phyloP scores from a whole-genome alignment of 805 yeast genomes.

The Myxozyma neglecta region DNA sequence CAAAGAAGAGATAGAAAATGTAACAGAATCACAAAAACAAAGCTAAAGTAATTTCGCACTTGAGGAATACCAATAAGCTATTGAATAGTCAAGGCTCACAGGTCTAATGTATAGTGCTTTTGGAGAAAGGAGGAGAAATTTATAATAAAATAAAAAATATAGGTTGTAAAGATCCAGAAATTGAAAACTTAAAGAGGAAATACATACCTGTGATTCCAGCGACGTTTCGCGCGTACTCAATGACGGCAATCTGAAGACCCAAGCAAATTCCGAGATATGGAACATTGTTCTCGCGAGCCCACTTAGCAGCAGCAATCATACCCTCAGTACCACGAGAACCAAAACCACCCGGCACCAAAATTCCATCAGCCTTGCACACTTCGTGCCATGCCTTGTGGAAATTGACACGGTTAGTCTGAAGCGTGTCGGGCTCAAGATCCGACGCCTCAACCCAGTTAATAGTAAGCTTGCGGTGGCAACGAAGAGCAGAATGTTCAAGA shows the following conservation, averaged over 20 bases:
- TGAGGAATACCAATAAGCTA: slow-evolving; percentile 29
- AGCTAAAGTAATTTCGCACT: slow-evolving; percentile 21
- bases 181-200: background rate
- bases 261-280: slow-evolving; percentile 97
- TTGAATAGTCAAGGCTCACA: background rate
- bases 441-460: slow-evolving; percentile 96
- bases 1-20: background rate
- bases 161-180: background rate
- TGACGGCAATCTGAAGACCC: slow-evolving; percentile 95
- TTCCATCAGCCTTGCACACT: slow-evolving; percentile 92
- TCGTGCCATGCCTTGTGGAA: slow-evolving; percentile 95
- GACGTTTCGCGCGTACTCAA: slow-evolving; percentile 84
- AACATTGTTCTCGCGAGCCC: slow-evolving; percentile 94
- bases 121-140: background rate
- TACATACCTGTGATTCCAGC: slow-evolving; percentile 66
- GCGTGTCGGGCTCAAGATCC: slow-evolving; percentile 70
- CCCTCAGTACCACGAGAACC: slow-evolving; percentile 98
- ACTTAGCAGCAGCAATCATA: slow-evolving; percentile 93
- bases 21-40: background rate
- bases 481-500: slow-evolving; percentile 92
- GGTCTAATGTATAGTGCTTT: slow-evolving; percentile 30
- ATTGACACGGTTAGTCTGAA: slow-evolving; percentile 60
- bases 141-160: background rate
- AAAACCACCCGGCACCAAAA: slow-evolving; percentile 97
- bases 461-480: slow-evolving; percentile 76